Evolutionary conservation across 2,329 filamentous ascomycete species (phyloP).

Genomic region (Scleromitrula shiraiana): DNA sequence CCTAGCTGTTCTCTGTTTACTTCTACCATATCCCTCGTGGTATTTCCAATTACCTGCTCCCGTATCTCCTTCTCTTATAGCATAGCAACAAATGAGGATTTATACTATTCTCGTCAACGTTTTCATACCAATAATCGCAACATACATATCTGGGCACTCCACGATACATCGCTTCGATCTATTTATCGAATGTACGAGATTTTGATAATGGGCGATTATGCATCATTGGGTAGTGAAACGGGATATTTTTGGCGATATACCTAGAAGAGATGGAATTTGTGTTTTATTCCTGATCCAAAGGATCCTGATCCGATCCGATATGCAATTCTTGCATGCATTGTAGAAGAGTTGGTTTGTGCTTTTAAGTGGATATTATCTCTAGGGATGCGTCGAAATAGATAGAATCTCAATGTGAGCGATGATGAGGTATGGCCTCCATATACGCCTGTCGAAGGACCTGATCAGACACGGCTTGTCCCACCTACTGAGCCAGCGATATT

Average conservation of each 20-base stretch:
- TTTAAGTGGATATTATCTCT: slow-evolving; percentile 4
- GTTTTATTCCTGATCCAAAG: not conserved
- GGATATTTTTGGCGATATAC: not conserved
- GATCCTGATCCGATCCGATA: not conserved
- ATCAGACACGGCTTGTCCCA: too few relatives aligned
- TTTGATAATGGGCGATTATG: not conserved
- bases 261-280: not conserved
- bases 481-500: too few relatives aligned
- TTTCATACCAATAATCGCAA: not conserved
- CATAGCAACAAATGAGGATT: not conserved
- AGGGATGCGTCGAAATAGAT: not conserved
- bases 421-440: too few relatives aligned
- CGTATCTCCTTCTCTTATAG: not conserved
- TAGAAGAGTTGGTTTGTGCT: not conserved
- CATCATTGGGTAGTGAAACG: not conserved
- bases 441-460: too few relatives aligned
- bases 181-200: slow-evolving; percentile 1
- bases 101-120: not conserved
- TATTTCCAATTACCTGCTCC: not conserved
- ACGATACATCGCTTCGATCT: not conserved
- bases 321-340: not conserved
- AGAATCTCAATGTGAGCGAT: too few relatives aligned
- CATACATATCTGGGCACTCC: accelerated
- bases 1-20: accelerated
- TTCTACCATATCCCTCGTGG: not conserved